Base-by-base conservation (phyloP, 164 flowering plant species). In the Protea cynaroides region DNA sequence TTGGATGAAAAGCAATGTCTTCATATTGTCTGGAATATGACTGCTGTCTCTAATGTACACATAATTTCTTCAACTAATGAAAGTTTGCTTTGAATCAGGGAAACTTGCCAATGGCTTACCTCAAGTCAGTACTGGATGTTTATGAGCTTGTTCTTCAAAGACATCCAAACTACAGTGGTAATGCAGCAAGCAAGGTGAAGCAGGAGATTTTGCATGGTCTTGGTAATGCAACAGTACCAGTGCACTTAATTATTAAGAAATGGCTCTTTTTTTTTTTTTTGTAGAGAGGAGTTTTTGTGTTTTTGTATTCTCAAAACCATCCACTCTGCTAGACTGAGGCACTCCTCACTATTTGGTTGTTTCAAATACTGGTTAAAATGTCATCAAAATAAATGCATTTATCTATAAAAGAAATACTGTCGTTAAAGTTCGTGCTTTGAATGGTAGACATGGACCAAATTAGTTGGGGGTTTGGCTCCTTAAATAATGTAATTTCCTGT, bases 121-220 rank as follows among this genome's bases (percentile, higher is more conserved):
- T 92, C 29, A 76, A 71, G 58, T 92, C 99, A 37, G 86, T 92
- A 37, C 88, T 95, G 67, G 90, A 83, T 74, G 83, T 80, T 6
- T 95, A 95, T 71, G 89, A 87, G 68, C 50, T 69, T 78, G 85
- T 85, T 69, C 86, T 92, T 65, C 87, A 81, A 60, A 75, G 73
- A 58, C 76, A 87, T 38, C 67, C 79, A 18, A 80, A 62, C 70
- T 71, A 68, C 70, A 73, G 68, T 56, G 80, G 56, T 34, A 72
- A 67, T 72, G 76, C 87, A 57, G 78, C 84, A 56, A 68, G 54
- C 80, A 91, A 87, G 79, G 87, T 86, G 78, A 89, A 88, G 84
- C 96, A 90, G 79, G 99, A 95, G 81, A 85, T 92, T 63, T 65
- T 95, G 65, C 92, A 82, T 71, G 83, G 84, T 64, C 85, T 95